Percentiles rank a stretch among this genome's conserved stretches.
phyloP scores from a whole-genome alignment of 2,329 filamentous ascomycete species.

The Cryphonectria radicalis region DNA sequence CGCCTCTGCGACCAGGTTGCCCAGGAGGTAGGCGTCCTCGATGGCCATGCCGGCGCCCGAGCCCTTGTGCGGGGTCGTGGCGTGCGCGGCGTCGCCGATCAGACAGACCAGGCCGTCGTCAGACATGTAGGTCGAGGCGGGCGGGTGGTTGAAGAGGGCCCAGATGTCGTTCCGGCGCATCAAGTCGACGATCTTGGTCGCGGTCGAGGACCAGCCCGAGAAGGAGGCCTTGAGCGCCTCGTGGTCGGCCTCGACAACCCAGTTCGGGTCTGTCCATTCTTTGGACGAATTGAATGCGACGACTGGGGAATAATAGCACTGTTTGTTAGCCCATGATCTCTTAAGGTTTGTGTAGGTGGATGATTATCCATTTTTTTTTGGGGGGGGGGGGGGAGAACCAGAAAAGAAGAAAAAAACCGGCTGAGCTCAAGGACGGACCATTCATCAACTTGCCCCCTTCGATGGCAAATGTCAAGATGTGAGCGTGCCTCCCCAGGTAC shows the following conservation, averaged over 20 bases:
- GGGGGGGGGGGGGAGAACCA: no score
- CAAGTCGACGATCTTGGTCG: slow-evolving; percentile 39
- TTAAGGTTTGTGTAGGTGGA: background rate
- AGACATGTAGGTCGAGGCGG: slow-evolving; percentile 44
- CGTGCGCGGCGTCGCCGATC: slow-evolving; percentile 31
- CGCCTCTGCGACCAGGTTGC: slow-evolving; percentile 29
- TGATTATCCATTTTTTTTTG: no score
- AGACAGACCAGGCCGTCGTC: slow-evolving; percentile 31
- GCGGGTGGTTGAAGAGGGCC: slow-evolving; percentile 52
- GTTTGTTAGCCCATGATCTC: slow-evolving; percentile 51
- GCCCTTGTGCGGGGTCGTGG: slow-evolving; percentile 34
- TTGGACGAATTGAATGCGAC: slow-evolving; percentile 35
- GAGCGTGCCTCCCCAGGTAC: slow-evolving; percentile 30
- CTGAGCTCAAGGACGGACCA: slow-evolving; percentile 10
- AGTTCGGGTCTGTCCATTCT: slow-evolving; percentile 25
- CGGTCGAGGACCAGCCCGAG: slow-evolving; percentile 38
- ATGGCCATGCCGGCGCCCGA: slow-evolving; percentile 33
- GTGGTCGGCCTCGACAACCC: slow-evolving; percentile 25
- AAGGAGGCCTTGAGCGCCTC: slow-evolving; percentile 37
- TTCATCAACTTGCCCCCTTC: slow-evolving; percentile 31
- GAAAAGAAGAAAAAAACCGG: background rate
- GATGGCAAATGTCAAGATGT: slow-evolving; percentile 27
- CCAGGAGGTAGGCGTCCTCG: slow-evolving; percentile 32
- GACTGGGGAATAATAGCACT: slow-evolving; percentile 39
- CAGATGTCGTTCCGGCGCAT: slow-evolving; percentile 41